Conservation (phyloP, 768 basidiomycete species). For the Amanita polypyramis region DNA sequence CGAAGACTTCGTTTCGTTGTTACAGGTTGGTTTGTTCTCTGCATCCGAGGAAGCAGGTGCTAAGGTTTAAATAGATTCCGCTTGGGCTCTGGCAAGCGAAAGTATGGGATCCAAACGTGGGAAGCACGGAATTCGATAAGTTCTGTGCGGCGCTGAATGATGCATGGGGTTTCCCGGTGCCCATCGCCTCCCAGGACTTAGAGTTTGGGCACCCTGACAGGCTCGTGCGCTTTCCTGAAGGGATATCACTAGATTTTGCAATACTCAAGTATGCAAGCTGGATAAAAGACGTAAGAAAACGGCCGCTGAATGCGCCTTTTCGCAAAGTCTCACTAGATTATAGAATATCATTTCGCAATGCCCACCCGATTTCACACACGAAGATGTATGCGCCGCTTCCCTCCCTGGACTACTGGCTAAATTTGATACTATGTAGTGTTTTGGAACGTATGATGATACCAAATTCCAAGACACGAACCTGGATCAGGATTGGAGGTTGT, state of each 20-base stretch:
- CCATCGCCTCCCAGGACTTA: constrained; percentile 13
- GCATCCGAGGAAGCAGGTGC: neutral
- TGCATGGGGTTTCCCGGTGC: constrained; percentile 12
- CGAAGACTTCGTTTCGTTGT: constrained; percentile 68
- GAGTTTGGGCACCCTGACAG: constrained; percentile 40
- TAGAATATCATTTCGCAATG: constrained; percentile 53
- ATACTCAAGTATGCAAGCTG: constrained; percentile 69
- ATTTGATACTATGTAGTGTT: constrained; percentile 46
- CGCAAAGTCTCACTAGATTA: neutral
- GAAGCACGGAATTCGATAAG: constrained; percentile 51
- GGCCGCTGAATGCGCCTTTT: neutral
- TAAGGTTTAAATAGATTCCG: constrained; percentile 35
- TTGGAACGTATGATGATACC: constrained; percentile 68
- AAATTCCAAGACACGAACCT: constrained; percentile 53
- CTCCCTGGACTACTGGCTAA: neutral
- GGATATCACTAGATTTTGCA: constrained; percentile 45
- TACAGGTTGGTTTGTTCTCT: constrained; percentile 31
- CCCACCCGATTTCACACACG: constrained; percentile 27
- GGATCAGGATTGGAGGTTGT: constrained; percentile 73
- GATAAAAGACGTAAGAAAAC: constrained; percentile 49
- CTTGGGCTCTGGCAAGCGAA: constrained; percentile 73
- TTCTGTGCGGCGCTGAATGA: constrained; percentile 50
- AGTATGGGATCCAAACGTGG: constrained; percentile 76
- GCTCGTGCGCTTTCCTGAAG: constrained; percentile 35
- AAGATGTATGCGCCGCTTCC: constrained; percentile 20